phyloP scores from a whole-genome alignment of 257 asterid species.

The Linaria vulgaris region DNA sequence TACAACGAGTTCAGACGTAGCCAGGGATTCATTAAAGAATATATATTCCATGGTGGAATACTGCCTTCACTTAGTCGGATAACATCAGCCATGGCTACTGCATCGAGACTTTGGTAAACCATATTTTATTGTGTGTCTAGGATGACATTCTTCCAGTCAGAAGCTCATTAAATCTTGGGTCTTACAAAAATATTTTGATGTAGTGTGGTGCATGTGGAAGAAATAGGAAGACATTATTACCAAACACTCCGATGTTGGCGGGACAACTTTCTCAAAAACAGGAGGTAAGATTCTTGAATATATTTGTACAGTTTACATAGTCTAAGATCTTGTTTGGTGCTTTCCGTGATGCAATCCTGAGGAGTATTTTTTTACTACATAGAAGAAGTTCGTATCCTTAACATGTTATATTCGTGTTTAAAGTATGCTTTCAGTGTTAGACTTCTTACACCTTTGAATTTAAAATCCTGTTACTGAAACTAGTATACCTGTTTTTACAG shows the following conservation, averaged over 20 bases:
- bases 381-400: too few species aligned
- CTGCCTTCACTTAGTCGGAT: conserved; percentile 78
- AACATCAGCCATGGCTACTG: conserved; percentile 76
- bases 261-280: conserved; percentile 61
- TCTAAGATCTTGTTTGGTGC: background rate
- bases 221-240: conserved; percentile 80
- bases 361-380: too few species aligned
- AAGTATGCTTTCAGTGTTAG: too few species aligned
- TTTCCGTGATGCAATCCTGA: background rate
- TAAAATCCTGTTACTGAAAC: background rate
- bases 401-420: too few species aligned
- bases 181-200: conserved; percentile 8
- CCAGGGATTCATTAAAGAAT: conserved; percentile 82
- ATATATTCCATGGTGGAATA: conserved; percentile 91
- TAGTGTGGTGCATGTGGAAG: conserved; percentile 87
- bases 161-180: background rate
- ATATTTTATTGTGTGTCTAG: too few species aligned
- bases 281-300: conserved; percentile 42
- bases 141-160: background rate
- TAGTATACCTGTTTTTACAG: conserved; percentile 15
- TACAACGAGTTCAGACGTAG: conserved; percentile 78
- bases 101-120: conserved; percentile 75
- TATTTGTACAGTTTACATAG: background rate
- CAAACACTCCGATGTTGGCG: conserved; percentile 84
- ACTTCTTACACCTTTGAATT: background rate